Conservation (phyloP, 2,329 filamentous ascomycete genomes). For the Verticillium klebahnii region DNA sequence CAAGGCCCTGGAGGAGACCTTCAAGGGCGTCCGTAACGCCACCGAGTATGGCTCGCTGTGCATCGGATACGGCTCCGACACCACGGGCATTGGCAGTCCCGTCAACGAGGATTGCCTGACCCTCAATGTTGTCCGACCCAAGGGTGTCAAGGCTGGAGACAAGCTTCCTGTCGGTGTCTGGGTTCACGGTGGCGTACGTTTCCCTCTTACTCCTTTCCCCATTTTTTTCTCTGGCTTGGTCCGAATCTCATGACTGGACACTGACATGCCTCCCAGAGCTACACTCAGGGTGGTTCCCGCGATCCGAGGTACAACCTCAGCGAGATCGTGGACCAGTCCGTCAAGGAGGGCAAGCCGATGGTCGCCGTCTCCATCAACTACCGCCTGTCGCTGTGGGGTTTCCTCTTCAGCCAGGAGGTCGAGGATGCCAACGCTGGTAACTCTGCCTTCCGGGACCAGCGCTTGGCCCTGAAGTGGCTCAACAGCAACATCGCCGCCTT, state of each 20-base stretch:
- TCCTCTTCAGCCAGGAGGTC: constrained; percentile 40
- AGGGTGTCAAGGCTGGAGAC: constrained; percentile 21
- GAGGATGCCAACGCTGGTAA: constrained; percentile 40
- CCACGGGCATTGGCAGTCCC: constrained; percentile 15
- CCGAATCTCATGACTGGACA: neutral
- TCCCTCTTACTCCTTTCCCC: constrained; percentile 17
- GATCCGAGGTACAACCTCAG: constrained; percentile 57
- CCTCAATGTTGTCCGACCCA: constrained; percentile 22
- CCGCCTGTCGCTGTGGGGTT: constrained; percentile 46
- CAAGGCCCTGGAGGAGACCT: constrained; percentile 41
- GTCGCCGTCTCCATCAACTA: constrained; percentile 48
- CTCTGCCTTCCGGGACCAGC: constrained; percentile 45
- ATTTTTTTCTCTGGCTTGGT: too few species aligned
- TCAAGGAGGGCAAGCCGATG: constrained; percentile 41
- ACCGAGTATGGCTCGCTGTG: constrained; percentile 42
- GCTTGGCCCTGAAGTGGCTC: constrained; percentile 44
- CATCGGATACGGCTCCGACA: constrained; percentile 43
- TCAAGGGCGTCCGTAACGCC: constrained; percentile 33
- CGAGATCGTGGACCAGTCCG: constrained; percentile 48
- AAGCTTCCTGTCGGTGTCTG: constrained; percentile 54
- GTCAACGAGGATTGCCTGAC: constrained; percentile 25
- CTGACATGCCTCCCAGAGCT: constrained; percentile 1
- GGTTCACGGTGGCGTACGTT: constrained; percentile 44
- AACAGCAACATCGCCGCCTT: constrained; percentile 46
- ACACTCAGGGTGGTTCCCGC: constrained; percentile 17